A percentile compares a stretch with the other conserved stretches of the same genome.
Conservation (phyloP, 768 basidiomycete genomes). For the Russula vinacea region DNA sequence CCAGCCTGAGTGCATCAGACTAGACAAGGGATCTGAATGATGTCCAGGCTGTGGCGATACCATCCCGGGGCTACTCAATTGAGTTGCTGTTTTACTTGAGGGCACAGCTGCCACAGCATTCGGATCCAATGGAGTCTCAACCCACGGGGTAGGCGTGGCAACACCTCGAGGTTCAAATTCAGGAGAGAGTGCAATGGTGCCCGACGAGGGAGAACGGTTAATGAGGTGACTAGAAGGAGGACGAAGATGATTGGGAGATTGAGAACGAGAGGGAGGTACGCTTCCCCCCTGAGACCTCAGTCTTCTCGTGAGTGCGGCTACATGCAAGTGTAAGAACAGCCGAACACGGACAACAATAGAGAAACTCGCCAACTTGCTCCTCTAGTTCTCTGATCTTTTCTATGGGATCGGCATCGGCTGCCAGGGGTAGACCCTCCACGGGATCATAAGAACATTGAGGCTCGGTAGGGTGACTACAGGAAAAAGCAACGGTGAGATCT, state of each 20-base stretch:
- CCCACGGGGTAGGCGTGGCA: constrained; percentile 31
- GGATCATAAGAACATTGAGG: constrained; percentile 86
- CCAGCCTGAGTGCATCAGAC: constrained; percentile 75
- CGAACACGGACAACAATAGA: constrained; percentile 23
- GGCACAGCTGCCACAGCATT: constrained; percentile 31
- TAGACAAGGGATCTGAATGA: constrained; percentile 55
- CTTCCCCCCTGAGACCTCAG: constrained; percentile 51
- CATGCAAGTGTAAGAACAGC: neutral
- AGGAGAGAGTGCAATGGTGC: constrained; percentile 29
- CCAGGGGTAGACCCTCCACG: constrained; percentile 73
- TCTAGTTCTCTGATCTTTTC: constrained; percentile 77
- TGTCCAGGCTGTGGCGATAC: constrained; percentile 34
- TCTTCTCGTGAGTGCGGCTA: constrained; percentile 62
- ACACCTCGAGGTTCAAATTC: constrained; percentile 32
- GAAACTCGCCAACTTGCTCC: constrained; percentile 63
- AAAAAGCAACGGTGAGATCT: constrained; percentile 22
- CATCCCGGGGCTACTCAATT: constrained; percentile 28
- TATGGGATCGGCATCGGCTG: constrained; percentile 72
- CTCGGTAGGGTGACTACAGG: constrained; percentile 71
- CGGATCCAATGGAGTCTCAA: constrained; percentile 33
- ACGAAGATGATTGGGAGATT: constrained; percentile 32
- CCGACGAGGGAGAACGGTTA: constrained; percentile 25
- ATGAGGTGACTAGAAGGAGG: constrained; percentile 19
- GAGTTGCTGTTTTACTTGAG: constrained; percentile 25
- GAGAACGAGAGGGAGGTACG: constrained; percentile 42